Evolutionary conservation across 768 basidiomycete species (phyloP).

Genomic region (Agrocybe praecox): DNA sequence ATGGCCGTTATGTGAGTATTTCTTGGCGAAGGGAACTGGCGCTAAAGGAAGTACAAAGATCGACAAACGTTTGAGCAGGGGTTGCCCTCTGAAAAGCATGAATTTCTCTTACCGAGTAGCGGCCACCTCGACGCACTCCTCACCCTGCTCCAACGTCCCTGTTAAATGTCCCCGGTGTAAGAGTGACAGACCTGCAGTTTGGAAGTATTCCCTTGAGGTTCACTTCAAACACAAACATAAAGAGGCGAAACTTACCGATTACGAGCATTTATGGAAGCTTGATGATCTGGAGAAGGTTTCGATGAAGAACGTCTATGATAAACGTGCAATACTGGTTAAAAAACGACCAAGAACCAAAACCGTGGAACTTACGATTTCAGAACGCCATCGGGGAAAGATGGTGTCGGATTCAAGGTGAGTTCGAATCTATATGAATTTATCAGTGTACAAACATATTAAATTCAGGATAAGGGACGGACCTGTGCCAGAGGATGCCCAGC

Average conservation of each 20-base stretch:
- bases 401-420: too few species aligned
- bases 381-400: too few species aligned
- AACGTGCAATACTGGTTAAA: too few species aligned
- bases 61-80: conserved; percentile 14
- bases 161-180: conserved; percentile 21
- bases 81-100: conserved; percentile 16
- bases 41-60: conserved; percentile 13
- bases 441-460: too few species aligned
- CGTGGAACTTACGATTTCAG: too few species aligned
- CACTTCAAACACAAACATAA: conserved; percentile 18
- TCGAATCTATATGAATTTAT: too few species aligned
- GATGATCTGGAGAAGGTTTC: conserved; percentile 15
- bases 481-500: too few species aligned
- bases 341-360: too few species aligned
- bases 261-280: conserved; percentile 14
- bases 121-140: not conserved
- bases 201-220: conserved; percentile 19
- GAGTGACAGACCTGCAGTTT: conserved; percentile 14
- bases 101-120: conserved; percentile 20
- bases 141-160: conserved; percentile 28
- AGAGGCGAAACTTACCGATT: not conserved
- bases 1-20: conserved; percentile 16
- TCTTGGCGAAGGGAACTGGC: conserved; percentile 24
- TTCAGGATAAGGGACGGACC: too few species aligned
- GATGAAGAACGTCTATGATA: conserved; percentile 22